Conservation (phyloP, 108 stramenopile species). For the Seminavis robusta region DNA sequence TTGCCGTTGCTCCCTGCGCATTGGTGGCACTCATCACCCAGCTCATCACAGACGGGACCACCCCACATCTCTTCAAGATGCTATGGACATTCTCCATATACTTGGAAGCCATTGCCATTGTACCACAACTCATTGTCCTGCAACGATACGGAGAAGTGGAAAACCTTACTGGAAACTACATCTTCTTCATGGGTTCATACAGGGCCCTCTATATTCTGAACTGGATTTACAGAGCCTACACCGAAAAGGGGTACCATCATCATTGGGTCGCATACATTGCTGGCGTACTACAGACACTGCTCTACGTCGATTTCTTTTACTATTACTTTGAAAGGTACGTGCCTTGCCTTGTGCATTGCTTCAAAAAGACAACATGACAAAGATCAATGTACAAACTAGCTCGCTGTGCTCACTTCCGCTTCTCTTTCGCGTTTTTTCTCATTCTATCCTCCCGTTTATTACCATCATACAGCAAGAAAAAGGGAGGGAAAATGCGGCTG, state of each 20-base stretch:
- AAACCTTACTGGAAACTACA: slow-evolving; percentile 97
- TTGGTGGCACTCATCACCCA: slow-evolving; percentile 76
- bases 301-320: slow-evolving; percentile 99
- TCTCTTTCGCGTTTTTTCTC: slow-evolving; percentile 6
- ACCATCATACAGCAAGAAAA: too few relatives aligned
- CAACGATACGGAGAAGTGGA: slow-evolving; percentile 96
- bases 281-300: slow-evolving; percentile 93
- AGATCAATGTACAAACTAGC: too few relatives aligned
- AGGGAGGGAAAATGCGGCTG: too few relatives aligned
- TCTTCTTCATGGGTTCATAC: slow-evolving; percentile 97
- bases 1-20: slow-evolving; percentile 89
- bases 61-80: slow-evolving; percentile 53
- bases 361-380: too few relatives aligned
- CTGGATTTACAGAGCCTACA: slow-evolving; percentile 94
- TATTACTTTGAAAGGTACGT: slow-evolving; percentile 79
- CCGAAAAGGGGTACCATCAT: slow-evolving; percentile 89
- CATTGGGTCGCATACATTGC: slow-evolving; percentile 92
- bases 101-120: slow-evolving; percentile 93
- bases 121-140: slow-evolving; percentile 97
- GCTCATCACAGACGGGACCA: slow-evolving; percentile 51
- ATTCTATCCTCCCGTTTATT: too few relatives aligned
- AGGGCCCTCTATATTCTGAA: slow-evolving; percentile 98
- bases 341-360: too few relatives aligned
- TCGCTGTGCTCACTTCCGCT: too few relatives aligned
- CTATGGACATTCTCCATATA: slow-evolving; percentile 97